A percentile compares a stretch with the other conserved stretches of the same genome.
Conservation (phyloP, 2,329 filamentous ascomycete genomes). For the Ophiocordyceps camponoti-leonardi region DNA sequence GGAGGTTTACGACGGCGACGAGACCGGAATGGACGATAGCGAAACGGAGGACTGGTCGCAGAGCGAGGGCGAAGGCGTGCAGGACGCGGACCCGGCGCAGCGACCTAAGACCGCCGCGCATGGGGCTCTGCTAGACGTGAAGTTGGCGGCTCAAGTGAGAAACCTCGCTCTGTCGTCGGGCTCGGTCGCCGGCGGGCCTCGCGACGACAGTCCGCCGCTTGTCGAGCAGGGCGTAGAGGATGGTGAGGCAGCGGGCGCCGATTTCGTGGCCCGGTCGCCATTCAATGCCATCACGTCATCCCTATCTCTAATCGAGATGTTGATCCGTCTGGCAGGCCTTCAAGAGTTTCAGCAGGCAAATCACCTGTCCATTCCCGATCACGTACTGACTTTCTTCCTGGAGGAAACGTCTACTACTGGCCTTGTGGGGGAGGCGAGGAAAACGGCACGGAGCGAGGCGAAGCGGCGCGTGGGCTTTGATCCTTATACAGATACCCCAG, state of each 20-base stretch:
- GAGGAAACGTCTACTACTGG: constrained; percentile 39
- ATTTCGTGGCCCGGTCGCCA: constrained; percentile 23
- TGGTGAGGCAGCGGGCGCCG: constrained; percentile 6
- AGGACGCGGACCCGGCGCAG: constrained; percentile 6
- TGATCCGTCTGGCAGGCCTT: constrained; percentile 69
- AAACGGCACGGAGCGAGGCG: constrained; percentile 26
- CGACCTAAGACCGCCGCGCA: constrained; percentile 1
- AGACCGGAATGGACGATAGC: constrained; percentile 16
- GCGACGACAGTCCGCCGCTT: not conserved
- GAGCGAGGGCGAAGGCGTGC: constrained; percentile 22
- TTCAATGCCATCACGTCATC: constrained; percentile 36
- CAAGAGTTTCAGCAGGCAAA: constrained; percentile 86
- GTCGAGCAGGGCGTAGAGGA: not conserved
- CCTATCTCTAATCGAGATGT: constrained; percentile 68
- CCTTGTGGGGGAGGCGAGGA: constrained; percentile 25
- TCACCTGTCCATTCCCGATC: constrained; percentile 78
- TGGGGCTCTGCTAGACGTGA: constrained; percentile 17
- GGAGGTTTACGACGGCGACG: constrained; percentile 59
- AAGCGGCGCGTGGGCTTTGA: constrained; percentile 36
- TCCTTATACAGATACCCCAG: constrained; percentile 30
- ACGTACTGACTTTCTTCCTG: constrained; percentile 78
- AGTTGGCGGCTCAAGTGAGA: constrained; percentile 22
- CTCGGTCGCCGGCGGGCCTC: constrained; percentile 2
- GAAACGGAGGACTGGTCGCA: constrained; percentile 20
- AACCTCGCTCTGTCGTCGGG: constrained; percentile 17